These are phyloP conservation scores for Fusarium tuaranense DNA, from an alignment of 2,329 filamentous ascomycete species.

Conservation along the genomic window DNA sequence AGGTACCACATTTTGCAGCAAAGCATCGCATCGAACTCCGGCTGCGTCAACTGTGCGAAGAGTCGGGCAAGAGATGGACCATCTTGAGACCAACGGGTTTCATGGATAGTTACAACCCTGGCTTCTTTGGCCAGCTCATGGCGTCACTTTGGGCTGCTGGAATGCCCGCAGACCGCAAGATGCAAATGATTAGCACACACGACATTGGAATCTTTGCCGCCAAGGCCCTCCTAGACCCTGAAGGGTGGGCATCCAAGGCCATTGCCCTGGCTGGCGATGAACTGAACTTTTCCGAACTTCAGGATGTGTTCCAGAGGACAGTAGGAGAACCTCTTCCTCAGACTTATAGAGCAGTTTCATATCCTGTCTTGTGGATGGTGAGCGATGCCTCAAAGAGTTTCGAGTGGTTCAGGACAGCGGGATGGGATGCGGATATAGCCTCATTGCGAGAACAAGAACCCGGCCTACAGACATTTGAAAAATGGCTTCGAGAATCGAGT, in stretches of 20 bases:
- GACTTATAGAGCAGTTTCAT: constrained; percentile 9
- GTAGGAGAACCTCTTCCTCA: constrained; percentile 13
- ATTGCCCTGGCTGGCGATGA: constrained; percentile 21
- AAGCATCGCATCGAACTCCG: constrained; percentile 34
- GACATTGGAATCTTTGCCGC: constrained; percentile 40
- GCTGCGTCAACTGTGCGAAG: constrained; percentile 6
- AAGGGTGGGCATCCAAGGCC: constrained; percentile 7
- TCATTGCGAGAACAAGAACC: neutral
- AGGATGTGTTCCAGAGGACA: neutral
- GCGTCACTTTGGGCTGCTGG: constrained; percentile 42
- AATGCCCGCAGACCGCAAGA: constrained; percentile 34
- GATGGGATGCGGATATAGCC: constrained; percentile 27
- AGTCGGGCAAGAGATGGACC: constrained; percentile 32
- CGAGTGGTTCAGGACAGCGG: constrained; percentile 26
- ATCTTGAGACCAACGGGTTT: constrained; percentile 44
- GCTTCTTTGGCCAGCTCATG: constrained; percentile 43
- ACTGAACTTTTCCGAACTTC: constrained; percentile 10
- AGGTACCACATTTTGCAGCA: constrained; percentile 33
- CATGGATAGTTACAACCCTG: constrained; percentile 44
- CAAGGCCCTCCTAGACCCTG: constrained; percentile 6
- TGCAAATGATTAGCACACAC: constrained; percentile 43
- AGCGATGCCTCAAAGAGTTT: constrained; percentile 28
- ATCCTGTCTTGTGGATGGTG: constrained; percentile 19
- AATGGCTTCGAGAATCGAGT: constrained; percentile 38
- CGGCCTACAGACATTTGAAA: constrained; percentile 22